phyloP scores from a whole-genome alignment of 495 filamentous ascomycete species.

The Cercophora samala region DNA sequence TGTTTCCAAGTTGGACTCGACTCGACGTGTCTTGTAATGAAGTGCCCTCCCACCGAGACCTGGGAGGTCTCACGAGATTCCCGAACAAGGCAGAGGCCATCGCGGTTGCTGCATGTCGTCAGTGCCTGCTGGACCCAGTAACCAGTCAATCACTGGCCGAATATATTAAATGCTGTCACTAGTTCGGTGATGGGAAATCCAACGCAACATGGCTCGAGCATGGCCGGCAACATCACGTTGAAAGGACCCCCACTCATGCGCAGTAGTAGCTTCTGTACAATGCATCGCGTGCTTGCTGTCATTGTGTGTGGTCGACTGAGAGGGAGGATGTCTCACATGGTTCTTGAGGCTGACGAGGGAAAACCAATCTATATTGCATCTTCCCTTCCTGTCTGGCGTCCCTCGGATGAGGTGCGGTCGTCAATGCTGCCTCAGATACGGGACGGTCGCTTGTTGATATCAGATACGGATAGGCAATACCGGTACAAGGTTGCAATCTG shows the following conservation, averaged over 20 bases:
- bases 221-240: constrained; percentile 16
- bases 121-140: constrained; percentile 24
- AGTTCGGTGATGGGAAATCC: constrained; percentile 2
- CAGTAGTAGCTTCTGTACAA: constrained; percentile 3
- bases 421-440: not conserved
- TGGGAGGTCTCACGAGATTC: constrained; percentile 9
- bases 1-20: no score
- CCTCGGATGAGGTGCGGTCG: not conserved
- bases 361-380: not conserved
- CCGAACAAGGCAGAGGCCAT: constrained; percentile 3
- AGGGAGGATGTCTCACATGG: not conserved
- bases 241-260: constrained; percentile 10
- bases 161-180: constrained; percentile 27
- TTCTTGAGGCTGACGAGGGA: not conserved
- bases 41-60: constrained; percentile 20
- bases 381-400: not conserved
- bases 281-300: not conserved
- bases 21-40: constrained; percentile 14
- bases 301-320: not conserved
- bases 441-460: not conserved
- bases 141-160: constrained; percentile 20
- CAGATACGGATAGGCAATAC: not conserved
- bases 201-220: not conserved
- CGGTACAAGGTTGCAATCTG: not conserved
- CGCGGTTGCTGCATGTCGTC: not conserved